Conservation (phyloP, 1,284 basidiomycete species). For the Phylloporus sp. region DNA sequence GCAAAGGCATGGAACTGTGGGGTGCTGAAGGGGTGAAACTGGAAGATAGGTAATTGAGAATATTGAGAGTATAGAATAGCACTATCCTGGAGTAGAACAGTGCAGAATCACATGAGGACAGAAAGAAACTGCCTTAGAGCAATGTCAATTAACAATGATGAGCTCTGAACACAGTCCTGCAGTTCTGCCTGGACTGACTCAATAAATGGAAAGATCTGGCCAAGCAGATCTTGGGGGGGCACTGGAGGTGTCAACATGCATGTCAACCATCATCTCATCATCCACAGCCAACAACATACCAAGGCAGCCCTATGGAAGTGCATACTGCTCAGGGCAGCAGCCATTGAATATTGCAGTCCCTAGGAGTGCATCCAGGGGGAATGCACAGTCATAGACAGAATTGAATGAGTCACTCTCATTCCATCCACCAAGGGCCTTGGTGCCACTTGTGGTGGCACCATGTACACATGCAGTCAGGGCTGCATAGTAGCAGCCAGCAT, state of each 20-base stretch:
- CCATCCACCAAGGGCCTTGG: slow-evolving; percentile 3
- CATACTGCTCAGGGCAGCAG: not conserved
- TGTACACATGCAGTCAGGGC: not conserved
- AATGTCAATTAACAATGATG: not conserved
- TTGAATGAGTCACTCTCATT: slow-evolving; percentile 11
- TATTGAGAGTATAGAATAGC: slow-evolving; percentile 26
- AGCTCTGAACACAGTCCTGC: not conserved
- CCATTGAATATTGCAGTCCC: too few relatives aligned
- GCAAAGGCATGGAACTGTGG: slow-evolving; percentile 24
- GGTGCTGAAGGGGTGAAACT: slow-evolving; percentile 24
- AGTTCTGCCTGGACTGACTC: not conserved
- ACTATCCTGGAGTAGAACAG: slow-evolving; percentile 33
- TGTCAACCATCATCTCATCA: too few relatives aligned
- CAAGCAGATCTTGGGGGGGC: not conserved
- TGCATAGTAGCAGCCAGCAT: not conserved
- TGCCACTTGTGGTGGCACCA: not conserved
- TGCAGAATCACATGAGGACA: not conserved
- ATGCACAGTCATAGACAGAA: slow-evolving; percentile 6
- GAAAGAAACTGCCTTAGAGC: slow-evolving; percentile 3
- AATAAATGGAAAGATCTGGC: not conserved
- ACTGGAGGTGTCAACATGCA: not conserved
- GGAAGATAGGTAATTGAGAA: slow-evolving; percentile 5
- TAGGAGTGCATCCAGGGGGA: too few relatives aligned
- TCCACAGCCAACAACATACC: not conserved
- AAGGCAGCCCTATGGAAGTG: not conserved